Base-by-base conservation (phyloP, 2,329 filamentous ascomycete species). In the Scedosporium aurantiacum region DNA sequence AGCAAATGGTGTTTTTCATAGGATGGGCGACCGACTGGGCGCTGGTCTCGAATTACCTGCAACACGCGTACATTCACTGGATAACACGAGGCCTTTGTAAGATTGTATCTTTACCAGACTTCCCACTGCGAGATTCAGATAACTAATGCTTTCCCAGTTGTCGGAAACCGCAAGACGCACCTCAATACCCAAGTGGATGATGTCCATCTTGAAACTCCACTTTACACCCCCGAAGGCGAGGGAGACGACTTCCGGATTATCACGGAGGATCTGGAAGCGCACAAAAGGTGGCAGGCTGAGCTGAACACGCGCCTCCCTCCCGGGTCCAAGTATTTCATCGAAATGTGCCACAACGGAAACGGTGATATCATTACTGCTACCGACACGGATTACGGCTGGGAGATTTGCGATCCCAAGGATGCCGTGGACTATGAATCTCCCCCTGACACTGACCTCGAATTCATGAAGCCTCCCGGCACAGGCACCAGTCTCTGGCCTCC, bases 41-140 rank as follows among this genome's bases (percentile, higher is more conserved):
- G 63, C 65, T 76, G 16, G 79, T 81, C 1, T 83, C 80, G 66
- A 84, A 78, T 69, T 83, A 78, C 66, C 69, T 85, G 57, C 82
- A 85, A 70, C 83, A 86, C 69, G 76, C 82, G 10, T 85, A 81
- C 77, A 85, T 86, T 63, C 79, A 79, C 65, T 86, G 83, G 83
- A 69, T 83, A 43, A 85, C 83, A 3, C 77, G 82, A 63, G 83
- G 83, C 37, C 69, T 85, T 6, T 81, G 71, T 61, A 52, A 47
- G 60, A 55, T 21, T 4, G 12, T n/a, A 25, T 2, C 25, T 7
- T 16, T 2, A 7, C 50, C 2, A n/a, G 63, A 65, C 67, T 66
- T 61, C 27, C 50, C 55, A 32, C 56, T 62, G 14, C 12, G 61
- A 14, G 40, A 57, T 5, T 37, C 32, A 32, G 25, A n/a, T 43